A percentile compares a stretch with the other conserved stretches of the same genome.
These are phyloP conservation scores for Penicillium sp. DNA, from an alignment of 2,329 filamentous ascomycete genomes.

Conservation along the genomic window DNA sequence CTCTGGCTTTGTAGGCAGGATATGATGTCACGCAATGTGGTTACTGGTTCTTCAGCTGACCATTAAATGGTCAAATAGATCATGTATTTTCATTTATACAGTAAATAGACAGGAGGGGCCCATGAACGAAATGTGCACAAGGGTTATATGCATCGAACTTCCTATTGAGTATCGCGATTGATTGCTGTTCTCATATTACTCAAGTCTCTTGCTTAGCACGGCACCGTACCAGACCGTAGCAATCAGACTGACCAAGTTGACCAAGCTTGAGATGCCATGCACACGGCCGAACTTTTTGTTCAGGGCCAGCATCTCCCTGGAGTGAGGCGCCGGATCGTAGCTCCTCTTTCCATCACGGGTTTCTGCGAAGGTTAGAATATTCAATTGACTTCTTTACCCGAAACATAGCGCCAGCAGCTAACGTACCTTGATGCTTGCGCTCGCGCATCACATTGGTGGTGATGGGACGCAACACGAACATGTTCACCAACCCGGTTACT, in stretches of 20 bases:
- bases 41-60: background rate
- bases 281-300: constrained; percentile 76
- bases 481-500: constrained; percentile 67
- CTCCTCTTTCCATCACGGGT: constrained; percentile 85
- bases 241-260: constrained; percentile 71
- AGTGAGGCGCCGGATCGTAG: constrained; percentile 75
- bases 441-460: constrained; percentile 72
- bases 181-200: constrained; percentile 8
- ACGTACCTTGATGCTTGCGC: constrained; percentile 73
- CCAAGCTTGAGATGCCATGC: constrained; percentile 75
- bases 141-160: background rate
- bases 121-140: background rate
- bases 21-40: background rate
- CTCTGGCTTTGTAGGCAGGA: background rate
- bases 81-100: background rate
- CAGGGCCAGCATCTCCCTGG: constrained; percentile 74
- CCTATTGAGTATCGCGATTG: background rate
- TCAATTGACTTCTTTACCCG: background rate
- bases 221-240: constrained; percentile 75
- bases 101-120: background rate
- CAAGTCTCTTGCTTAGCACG: constrained; percentile 63
- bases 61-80: background rate
- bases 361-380: constrained; percentile 51
- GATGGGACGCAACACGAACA: constrained; percentile 68
- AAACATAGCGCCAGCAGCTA: background rate